Evolutionary conservation across 495 filamentous ascomycete species (phyloP).

Genomic region (Platismatia glauca): DNA sequence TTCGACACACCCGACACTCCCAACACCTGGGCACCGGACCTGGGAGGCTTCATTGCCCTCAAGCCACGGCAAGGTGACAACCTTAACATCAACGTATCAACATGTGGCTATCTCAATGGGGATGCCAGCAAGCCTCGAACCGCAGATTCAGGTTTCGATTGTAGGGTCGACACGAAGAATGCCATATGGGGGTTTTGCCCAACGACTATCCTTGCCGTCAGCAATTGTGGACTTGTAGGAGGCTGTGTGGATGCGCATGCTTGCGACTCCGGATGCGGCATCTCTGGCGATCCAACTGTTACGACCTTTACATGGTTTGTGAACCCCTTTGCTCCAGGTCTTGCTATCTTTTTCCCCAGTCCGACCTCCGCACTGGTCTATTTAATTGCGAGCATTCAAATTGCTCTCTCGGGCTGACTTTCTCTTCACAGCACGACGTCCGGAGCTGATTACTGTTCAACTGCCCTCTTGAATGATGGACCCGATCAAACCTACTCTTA

Average conservation of each 20-base stretch:
- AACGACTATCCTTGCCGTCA: not conserved
- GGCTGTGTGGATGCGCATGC: slow-evolving; percentile 5
- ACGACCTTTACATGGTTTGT: slow-evolving; percentile 8
- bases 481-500: slow-evolving; percentile 19
- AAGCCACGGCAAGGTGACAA: not conserved
- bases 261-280: slow-evolving; percentile 4
- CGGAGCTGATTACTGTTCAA: slow-evolving; percentile 12
- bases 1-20: not conserved
- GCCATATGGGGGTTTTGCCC: slow-evolving; percentile 13
- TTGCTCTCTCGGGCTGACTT: not conserved
- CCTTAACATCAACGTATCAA: not conserved
- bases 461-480: slow-evolving; percentile 14
- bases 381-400: not conserved
- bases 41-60: not conserved
- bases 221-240: slow-evolving; percentile 7
- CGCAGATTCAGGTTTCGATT: slow-evolving; percentile 1
- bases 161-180: slow-evolving; percentile 8
- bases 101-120: slow-evolving; percentile 1
- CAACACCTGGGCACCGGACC: not conserved
- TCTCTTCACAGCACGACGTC: not conserved
- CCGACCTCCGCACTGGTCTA: not conserved
- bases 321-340: not conserved
- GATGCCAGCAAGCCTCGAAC: not conserved
- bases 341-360: not conserved
- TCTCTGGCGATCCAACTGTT: not conserved